These are phyloP conservation scores for Poa pratensis DNA, from an alignment of 176 grass and related monocot species.

Conservation along the genomic window DNA sequence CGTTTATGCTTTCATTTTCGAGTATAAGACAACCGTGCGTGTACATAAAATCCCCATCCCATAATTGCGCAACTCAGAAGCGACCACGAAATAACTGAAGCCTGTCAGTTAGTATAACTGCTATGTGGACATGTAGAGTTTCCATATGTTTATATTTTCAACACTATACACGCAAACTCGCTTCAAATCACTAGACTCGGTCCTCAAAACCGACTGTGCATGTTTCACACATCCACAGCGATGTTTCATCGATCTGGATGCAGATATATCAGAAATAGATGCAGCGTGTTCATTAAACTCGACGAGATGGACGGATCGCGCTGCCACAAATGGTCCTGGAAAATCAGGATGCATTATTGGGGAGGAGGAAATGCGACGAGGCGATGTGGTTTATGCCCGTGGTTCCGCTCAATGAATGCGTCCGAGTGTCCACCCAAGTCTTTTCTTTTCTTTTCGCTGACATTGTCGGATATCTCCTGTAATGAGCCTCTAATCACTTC, in stretches of 20 bases:
- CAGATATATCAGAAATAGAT: not conserved
- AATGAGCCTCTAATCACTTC: not conserved
- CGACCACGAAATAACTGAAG: not conserved
- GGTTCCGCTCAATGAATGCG: not conserved
- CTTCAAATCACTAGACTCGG: not conserved
- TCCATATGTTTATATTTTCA: no score
- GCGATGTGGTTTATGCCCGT: constrained; percentile 6
- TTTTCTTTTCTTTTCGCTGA: not conserved
- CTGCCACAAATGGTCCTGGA: not conserved
- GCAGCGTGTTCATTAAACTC: not conserved
- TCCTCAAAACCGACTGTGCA: not conserved
- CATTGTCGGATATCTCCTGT: not conserved
- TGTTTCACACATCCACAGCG: constrained; percentile 1
- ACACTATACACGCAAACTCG: not conserved
- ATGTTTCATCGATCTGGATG: not conserved
- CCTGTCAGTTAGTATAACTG: not conserved
- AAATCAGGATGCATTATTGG: constrained; percentile 33
- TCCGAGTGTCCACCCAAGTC: not conserved
- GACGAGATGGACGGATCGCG: not conserved
- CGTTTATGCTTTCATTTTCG: no score
- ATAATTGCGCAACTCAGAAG: not conserved
- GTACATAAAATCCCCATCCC: not conserved
- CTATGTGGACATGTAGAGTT: not conserved
- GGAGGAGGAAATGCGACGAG: constrained; percentile 32
- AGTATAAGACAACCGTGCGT: no score